Percentiles rank a stretch among this genome's conserved stretches.
These are phyloP conservation scores for Fabrea salina DNA, from an alignment of 169 alveolate genomes.

Conservation along the genomic window DNA sequence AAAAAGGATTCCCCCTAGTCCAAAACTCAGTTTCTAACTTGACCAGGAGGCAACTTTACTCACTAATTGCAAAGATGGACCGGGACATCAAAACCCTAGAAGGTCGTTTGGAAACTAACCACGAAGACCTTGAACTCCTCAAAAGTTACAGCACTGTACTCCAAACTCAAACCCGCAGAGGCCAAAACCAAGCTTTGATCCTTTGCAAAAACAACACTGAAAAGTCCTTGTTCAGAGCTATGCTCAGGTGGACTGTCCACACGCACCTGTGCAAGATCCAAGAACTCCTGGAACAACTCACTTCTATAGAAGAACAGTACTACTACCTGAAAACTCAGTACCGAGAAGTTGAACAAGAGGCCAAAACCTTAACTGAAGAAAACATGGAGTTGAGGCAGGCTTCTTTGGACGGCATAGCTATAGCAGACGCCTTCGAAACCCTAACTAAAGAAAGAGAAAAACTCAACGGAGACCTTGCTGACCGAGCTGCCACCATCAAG, in stretches of 20 bases:
- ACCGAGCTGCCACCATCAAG: conserved; percentile 54
- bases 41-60: conserved; percentile 18
- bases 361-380: conserved; percentile 36
- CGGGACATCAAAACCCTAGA: conserved; percentile 25
- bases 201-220: conserved; percentile 8
- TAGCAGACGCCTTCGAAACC: conserved; percentile 66
- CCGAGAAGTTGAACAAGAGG: conserved; percentile 33
- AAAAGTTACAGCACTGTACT: conserved; percentile 37
- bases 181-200: conserved; percentile 41
- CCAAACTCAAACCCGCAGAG: conserved; percentile 12
- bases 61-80: conserved; percentile 7
- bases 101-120: not conserved
- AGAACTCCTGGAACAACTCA: conserved; percentile 3
- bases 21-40: conserved; percentile 1
- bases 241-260: conserved; percentile 14
- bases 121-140: conserved; percentile 9
- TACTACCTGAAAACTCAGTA: conserved; percentile 22
- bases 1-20: conserved; percentile 17
- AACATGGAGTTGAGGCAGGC: conserved; percentile 62
- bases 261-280: not conserved
- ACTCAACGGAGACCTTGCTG: conserved; percentile 43
- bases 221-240: conserved; percentile 33
- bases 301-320: not conserved
- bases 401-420: conserved; percentile 64
- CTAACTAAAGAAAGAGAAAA: conserved; percentile 54